These are phyloP conservation scores for Ampelomyces quisqualis DNA, from an alignment of 2,329 filamentous ascomycete genomes.

Conservation along the genomic window DNA sequence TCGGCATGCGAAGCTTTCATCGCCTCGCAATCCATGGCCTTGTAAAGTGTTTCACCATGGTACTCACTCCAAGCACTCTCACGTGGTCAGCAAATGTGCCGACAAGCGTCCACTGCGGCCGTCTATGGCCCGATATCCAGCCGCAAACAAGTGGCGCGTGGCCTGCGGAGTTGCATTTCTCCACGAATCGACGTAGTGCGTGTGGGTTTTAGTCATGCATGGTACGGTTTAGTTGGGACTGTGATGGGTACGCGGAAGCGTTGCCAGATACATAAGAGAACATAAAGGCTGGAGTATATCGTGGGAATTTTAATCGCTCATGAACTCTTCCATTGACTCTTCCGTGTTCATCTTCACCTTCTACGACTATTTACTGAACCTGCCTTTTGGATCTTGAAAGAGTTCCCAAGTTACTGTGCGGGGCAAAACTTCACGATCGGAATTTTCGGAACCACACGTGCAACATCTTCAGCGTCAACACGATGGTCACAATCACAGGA, in stretches of 20 bases:
- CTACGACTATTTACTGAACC: background rate
- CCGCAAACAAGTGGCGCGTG: slow-evolving; percentile 14
- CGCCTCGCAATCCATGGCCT: slow-evolving; percentile 2
- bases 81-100: slow-evolving; percentile 13
- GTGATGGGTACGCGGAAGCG: no score
- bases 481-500: slow-evolving; percentile 52
- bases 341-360: no score
- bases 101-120: slow-evolving; percentile 6
- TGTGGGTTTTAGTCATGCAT: slow-evolving; percentile 12
- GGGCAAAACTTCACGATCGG: slow-evolving; percentile 1
- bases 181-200: slow-evolving; percentile 17
- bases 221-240: background rate
- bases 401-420: slow-evolving; percentile 6
- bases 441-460: slow-evolving; percentile 3
- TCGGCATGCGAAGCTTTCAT: slow-evolving; percentile 15
- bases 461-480: slow-evolving; percentile 4
- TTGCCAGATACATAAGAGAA: no score
- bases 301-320: no score
- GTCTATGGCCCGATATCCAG: slow-evolving; percentile 10
- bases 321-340: no score
- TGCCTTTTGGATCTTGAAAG: background rate
- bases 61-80: background rate
- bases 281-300: no score
- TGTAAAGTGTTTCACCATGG: background rate
- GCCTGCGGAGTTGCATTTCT: slow-evolving; percentile 7